Evolutionary conservation across 306 rosid species (phyloP), one percentile per base, ranked within the genome.

Genomic region (Sicyos baderoa): DNA sequence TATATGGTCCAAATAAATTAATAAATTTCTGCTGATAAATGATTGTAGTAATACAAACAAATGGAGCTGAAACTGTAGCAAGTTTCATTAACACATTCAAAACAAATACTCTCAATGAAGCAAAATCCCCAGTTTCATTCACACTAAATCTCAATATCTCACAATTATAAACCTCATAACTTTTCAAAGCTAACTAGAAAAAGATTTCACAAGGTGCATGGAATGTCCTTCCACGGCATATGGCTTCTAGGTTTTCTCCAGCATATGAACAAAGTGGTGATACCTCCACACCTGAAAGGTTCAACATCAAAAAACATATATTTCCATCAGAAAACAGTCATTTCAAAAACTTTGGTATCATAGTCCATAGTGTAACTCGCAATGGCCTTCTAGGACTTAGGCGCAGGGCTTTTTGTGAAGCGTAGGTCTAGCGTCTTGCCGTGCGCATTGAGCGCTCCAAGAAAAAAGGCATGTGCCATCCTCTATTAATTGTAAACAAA

Each of bases 141-240:
- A 66, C 54, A 44, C 40, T 12, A 6, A 32, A 32, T 32, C 37
- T 32, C 37, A 32, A 2, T 22, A 65, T 22, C 18, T 45, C 54
- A 45, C 70, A 21, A 65, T 0, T 44, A 23, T 13, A 47, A 22
- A 66, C 29, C 71, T 47, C 55, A 66, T 66, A 25, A 1, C 3
- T 25, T 47, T 47, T 61, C 50, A 17, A 37, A 45, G 19, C 55
- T 21, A 9, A 78, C 87, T 86, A 93, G 81, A 85, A 94, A 42
- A 97, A 61, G 73, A 94, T 94, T 84, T 94, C 99, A 54, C 96
- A 88, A 48, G 99, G 99, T 16, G 99, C 99, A 60, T 94, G 99
- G 68, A 94, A 94, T 61, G 99, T 94, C 84, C 99, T 86, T 75
- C 96, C 96, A 61, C 97, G 95, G 80, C 99, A 90, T 56, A 94